A percentile compares a stretch with the other conserved stretches of the same genome.
Conservation (phyloP, 306 rosid genomes). For the Rubus idaeus region DNA sequence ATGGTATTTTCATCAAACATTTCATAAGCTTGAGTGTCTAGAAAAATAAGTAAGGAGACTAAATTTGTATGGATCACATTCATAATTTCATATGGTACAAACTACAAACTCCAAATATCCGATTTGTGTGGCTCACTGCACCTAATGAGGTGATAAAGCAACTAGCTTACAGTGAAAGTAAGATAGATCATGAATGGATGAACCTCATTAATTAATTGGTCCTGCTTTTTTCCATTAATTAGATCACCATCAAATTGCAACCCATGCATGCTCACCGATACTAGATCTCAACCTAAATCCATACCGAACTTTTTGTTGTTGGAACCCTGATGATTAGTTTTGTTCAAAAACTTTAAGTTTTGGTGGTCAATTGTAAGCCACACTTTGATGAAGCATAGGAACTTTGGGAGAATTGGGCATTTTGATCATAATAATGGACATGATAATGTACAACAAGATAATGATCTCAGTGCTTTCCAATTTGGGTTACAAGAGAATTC, state of each 20-base stretch:
- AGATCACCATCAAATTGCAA: no score
- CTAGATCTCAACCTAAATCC: not conserved
- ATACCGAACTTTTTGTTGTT: not conserved
- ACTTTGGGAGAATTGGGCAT: not conserved
- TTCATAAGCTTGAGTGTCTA: not conserved
- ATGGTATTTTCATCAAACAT: not conserved
- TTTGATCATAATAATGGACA: not conserved
- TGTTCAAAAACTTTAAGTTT: not conserved
- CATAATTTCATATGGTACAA: not conserved
- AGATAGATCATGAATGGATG: conserved; percentile 1
- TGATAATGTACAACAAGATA: conserved; percentile 21
- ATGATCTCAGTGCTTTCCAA: conserved; percentile 20
- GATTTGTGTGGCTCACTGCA: conserved; percentile 2
- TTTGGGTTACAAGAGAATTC: conserved; percentile 29
- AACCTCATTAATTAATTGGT: not conserved
- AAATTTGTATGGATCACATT: not conserved
- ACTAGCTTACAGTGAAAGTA: not conserved
- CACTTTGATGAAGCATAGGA: not conserved
- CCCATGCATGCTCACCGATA: not conserved
- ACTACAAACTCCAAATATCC: not conserved
- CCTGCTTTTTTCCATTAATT: not conserved
- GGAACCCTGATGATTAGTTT: not conserved
- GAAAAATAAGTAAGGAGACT: not conserved
- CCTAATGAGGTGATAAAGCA: not conserved
- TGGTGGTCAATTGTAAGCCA: not conserved